These are phyloP conservation scores for Daldinia caldariorum DNA, from an alignment of 495 filamentous ascomycete genomes.

Conservation along the genomic window DNA sequence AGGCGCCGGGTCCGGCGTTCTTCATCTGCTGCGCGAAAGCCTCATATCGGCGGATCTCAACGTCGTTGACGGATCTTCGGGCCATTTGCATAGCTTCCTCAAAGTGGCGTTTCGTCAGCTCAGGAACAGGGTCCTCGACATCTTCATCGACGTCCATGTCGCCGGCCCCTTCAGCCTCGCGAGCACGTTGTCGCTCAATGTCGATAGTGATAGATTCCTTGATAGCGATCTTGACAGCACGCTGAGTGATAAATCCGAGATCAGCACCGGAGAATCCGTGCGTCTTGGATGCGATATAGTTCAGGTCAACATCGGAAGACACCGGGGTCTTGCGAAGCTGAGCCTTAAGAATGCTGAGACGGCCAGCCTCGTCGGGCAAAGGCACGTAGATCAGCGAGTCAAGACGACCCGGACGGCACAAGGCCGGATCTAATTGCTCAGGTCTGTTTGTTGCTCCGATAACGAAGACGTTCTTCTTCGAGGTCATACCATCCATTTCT, in stretches of 20 bases:
- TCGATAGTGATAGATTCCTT: slow-evolving; percentile 93
- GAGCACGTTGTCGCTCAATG: slow-evolving; percentile 87
- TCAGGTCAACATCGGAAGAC: slow-evolving; percentile 82
- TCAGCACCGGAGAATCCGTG: slow-evolving; percentile 99
- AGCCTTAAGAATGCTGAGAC: slow-evolving; percentile 88
- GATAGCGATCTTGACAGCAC: slow-evolving; percentile 98
- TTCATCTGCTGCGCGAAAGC: slow-evolving; percentile 99
- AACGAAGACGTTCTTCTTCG: slow-evolving; percentile 99
- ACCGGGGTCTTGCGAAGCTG: slow-evolving; percentile 99
- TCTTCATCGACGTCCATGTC: slow-evolving; percentile 85
- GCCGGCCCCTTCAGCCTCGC: slow-evolving; percentile 83
- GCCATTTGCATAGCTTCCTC: slow-evolving; percentile 98
- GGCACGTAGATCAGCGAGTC: slow-evolving; percentile 98
- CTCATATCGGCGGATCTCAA: slow-evolving; percentile 97
- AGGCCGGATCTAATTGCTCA: slow-evolving; percentile 95
- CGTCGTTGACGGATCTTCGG: slow-evolving; percentile 91
- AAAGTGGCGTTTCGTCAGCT: slow-evolving; percentile 95
- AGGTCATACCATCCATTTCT: slow-evolving; percentile 99
- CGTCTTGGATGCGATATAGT: slow-evolving; percentile 94
- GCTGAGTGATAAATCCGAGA: slow-evolving; percentile 98
- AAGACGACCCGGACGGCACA: slow-evolving; percentile 97
- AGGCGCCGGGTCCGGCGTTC: slow-evolving; percentile 91
- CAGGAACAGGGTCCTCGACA: slow-evolving; percentile 91
- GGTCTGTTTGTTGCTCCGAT: slow-evolving; percentile 99
- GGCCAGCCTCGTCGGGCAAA: slow-evolving; percentile 87